phyloP scores from a whole-genome alignment of 352 stramenopile species.

The Phytophthora sojae region DNA sequence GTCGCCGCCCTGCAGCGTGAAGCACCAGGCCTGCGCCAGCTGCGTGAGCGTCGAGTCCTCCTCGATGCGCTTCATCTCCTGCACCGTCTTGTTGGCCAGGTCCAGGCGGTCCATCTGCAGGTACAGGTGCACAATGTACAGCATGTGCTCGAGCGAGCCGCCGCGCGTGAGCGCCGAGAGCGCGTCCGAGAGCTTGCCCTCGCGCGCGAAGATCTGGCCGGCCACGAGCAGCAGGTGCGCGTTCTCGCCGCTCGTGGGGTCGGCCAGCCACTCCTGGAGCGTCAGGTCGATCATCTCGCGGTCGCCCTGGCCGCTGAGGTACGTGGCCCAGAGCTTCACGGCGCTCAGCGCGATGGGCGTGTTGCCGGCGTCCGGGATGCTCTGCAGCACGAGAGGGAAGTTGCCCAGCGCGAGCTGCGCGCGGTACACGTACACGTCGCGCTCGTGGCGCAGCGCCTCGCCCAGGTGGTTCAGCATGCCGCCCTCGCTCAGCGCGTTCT shows the following conservation, averaged over 20 bases:
- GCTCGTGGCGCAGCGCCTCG: conserved; percentile 89
- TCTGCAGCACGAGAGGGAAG: conserved; percentile 88
- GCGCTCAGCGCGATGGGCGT: conserved; percentile 82
- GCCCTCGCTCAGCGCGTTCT: conserved; percentile 93
- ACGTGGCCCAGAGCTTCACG: conserved; percentile 89
- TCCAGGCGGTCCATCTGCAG: conserved; percentile 96
- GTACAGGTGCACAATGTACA: conserved; percentile 87
- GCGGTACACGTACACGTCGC: conserved; percentile 95
- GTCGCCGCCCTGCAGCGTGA: conserved; percentile 83
- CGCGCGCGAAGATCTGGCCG: conserved; percentile 93
- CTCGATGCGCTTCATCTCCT: conserved; percentile 92
- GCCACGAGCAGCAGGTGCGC: conserved; percentile 94
- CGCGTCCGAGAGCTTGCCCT: conserved; percentile 94
- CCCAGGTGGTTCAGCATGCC: conserved; percentile 88
- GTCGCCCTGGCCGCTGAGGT: conserved; percentile 76
- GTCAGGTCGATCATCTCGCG: conserved; percentile 91
- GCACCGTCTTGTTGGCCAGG: conserved; percentile 90
- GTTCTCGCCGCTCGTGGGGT: conserved; percentile 85
- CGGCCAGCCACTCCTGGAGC: conserved; percentile 91
- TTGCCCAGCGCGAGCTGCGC: conserved; percentile 93
- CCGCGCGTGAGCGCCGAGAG: conserved; percentile 92
- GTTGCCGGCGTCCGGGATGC: conserved; percentile 77
- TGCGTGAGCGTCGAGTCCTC: conserved; percentile 97
- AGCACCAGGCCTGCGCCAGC: conserved; percentile 91
- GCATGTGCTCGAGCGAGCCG: conserved; percentile 94